These are phyloP conservation scores for Neofusicoccum cordaticola DNA, from an alignment of 2,329 filamentous ascomycete genomes.

Conservation along the genomic window DNA sequence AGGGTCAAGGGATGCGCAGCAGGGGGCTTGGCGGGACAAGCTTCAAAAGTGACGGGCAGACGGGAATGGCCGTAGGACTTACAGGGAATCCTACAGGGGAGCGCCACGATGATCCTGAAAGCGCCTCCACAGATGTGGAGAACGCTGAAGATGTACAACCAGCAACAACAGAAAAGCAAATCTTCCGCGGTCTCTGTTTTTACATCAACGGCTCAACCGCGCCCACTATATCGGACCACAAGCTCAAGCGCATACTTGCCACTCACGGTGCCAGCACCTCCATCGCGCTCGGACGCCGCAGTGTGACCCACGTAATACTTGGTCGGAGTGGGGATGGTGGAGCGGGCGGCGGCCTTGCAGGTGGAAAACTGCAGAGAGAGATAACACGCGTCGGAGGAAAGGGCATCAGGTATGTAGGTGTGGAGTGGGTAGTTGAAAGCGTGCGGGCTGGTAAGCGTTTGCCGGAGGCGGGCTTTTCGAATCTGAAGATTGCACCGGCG, in stretches of 20 bases:
- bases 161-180: constrained; percentile 32
- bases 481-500: constrained; percentile 50
- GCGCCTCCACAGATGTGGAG: background rate
- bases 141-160: background rate
- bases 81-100: constrained; percentile 2
- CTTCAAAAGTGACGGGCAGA: background rate
- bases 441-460: constrained; percentile 55
- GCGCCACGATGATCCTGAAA: background rate
- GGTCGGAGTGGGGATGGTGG: constrained; percentile 50
- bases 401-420: constrained; percentile 73
- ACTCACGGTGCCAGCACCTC: constrained; percentile 71
- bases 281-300: constrained; percentile 66
- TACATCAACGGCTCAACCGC: constrained; percentile 87
- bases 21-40: background rate
- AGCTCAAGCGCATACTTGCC: constrained; percentile 73
- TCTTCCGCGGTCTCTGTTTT: constrained; percentile 71
- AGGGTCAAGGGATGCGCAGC: background rate
- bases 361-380: constrained; percentile 78
- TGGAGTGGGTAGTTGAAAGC: constrained; percentile 61
- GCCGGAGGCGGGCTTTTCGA: constrained; percentile 69
- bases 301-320: constrained; percentile 83
- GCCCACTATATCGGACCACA: constrained; percentile 80
- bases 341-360: constrained; percentile 72
- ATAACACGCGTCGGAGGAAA: constrained; percentile 65
- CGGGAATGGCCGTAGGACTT: background rate